Evolutionary conservation across 257 asterid genomes (phyloP).

Genomic region (Gynochthodes officinalis): DNA sequence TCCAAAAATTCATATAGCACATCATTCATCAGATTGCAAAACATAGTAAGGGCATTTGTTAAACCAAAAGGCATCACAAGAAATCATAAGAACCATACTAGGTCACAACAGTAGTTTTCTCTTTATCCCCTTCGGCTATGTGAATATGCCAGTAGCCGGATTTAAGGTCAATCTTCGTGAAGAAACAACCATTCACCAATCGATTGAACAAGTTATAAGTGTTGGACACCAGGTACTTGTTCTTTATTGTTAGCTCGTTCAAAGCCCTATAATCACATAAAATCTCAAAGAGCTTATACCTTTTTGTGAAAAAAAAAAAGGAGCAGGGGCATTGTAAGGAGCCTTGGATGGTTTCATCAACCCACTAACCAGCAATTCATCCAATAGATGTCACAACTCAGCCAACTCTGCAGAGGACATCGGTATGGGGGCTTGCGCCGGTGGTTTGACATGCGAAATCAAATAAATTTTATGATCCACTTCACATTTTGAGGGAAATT

Average conservation of each 20-base stretch:
- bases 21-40: no score
- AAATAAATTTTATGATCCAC: slow-evolving; percentile 7
- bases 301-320: not conserved
- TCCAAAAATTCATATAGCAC: not conserved
- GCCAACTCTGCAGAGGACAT: not conserved
- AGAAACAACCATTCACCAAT: not conserved
- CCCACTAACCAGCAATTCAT: not conserved
- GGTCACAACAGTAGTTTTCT: not conserved
- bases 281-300: no score
- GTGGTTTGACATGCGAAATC: not conserved
- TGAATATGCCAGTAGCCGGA: no score
- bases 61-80: not conserved
- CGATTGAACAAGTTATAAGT: no score
- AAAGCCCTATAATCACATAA: not conserved
- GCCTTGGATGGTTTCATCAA: not conserved
- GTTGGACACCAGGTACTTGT: not conserved
- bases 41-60: no score
- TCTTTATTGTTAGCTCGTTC: not conserved
- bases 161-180: not conserved
- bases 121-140: not conserved
- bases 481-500: not conserved
- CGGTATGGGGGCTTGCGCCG: not conserved
- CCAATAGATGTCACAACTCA: not conserved
- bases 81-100: not conserved
- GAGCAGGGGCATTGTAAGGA: not conserved